These are phyloP conservation scores for Chrysosporium keratinophilum DNA, from an alignment of 2,329 filamentous ascomycete species.

Conservation along the genomic window DNA sequence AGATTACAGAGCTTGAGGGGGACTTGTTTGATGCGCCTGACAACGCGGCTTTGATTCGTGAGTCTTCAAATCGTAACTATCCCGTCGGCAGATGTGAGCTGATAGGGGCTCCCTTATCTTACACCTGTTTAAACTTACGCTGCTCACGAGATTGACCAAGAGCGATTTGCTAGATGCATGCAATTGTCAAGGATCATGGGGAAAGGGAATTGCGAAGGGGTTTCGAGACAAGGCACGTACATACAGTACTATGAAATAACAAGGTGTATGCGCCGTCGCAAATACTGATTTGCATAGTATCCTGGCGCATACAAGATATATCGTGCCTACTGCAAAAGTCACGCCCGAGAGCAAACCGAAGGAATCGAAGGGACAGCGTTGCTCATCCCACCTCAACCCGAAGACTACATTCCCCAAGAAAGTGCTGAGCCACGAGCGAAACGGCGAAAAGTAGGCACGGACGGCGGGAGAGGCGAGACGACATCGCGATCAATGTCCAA, in stretches of 20 bases:
- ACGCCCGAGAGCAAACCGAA: slow-evolving; percentile 5
- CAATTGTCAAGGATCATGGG: slow-evolving; percentile 49
- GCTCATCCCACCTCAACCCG: slow-evolving; percentile 43
- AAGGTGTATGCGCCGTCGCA: neutral
- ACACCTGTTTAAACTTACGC: neutral
- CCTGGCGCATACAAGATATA: slow-evolving; percentile 43
- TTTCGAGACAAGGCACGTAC: slow-evolving; percentile 36
- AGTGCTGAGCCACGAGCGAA: neutral
- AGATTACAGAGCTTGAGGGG: slow-evolving; percentile 30
- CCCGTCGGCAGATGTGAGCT: neutral
- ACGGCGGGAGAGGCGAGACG: neutral
- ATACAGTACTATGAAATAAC: neutral
- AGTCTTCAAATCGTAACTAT: slow-evolving; percentile 10
- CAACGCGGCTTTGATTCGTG: slow-evolving; percentile 43
- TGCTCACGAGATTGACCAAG: neutral
- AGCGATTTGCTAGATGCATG: slow-evolving; percentile 40
- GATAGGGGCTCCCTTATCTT: neutral
- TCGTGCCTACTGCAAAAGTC: slow-evolving; percentile 37
- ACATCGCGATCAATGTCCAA: slow-evolving; percentile 1
- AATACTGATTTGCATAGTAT: slow-evolving; percentile 30
- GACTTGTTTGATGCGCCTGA: slow-evolving; percentile 46
- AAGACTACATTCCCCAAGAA: slow-evolving; percentile 19
- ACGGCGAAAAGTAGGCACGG: neutral
- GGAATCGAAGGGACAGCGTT: slow-evolving; percentile 38
- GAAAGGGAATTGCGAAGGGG: slow-evolving; percentile 45